Percentiles rank a stretch among this genome's conserved stretches.
phyloP scores from a whole-genome alignment of 2,329 filamentous ascomycete genomes.

The Pseudogymnoascus sp. region DNA sequence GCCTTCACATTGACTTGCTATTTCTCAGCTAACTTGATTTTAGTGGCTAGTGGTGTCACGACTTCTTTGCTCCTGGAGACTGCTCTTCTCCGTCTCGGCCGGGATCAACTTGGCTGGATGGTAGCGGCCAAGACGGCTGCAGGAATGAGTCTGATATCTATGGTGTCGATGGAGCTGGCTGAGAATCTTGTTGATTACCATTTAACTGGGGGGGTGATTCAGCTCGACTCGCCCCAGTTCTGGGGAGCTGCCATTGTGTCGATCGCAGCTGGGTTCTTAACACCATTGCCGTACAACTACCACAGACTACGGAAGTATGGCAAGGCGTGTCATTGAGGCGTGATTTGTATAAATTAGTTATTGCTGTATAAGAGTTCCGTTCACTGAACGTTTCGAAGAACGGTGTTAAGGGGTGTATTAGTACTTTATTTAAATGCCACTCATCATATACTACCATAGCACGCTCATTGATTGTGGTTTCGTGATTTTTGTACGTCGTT shows the following conservation, averaged over 20 bases:
- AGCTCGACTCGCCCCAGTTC: constrained; percentile 39
- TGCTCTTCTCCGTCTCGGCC: constrained; percentile 38
- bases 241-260: constrained; percentile 42
- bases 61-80: constrained; percentile 47
- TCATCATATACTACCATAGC: neutral
- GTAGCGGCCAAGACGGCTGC: constrained; percentile 42
- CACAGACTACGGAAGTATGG: constrained; percentile 39
- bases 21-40: neutral
- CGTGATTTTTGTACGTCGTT: neutral
- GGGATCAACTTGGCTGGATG: constrained; percentile 39
- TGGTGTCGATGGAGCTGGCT: constrained; percentile 48
- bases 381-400: neutral
- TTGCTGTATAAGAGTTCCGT: neutral
- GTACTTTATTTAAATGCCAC: neutral
- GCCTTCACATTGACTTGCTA: neutral
- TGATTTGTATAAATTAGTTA: neutral
- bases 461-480: neutral
- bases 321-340: constrained; percentile 37
- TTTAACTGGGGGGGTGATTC: constrained; percentile 43
- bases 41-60: constrained; percentile 44
- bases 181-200: constrained; percentile 48
- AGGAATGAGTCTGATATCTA: constrained; percentile 51
- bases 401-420: neutral
- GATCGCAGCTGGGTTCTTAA: constrained; percentile 37
- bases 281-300: constrained; percentile 47